Percentiles rank a stretch among this genome's conserved stretches.
Conservation (phyloP, 164 flowering plant species). For the Hamamelis virginiana region DNA sequence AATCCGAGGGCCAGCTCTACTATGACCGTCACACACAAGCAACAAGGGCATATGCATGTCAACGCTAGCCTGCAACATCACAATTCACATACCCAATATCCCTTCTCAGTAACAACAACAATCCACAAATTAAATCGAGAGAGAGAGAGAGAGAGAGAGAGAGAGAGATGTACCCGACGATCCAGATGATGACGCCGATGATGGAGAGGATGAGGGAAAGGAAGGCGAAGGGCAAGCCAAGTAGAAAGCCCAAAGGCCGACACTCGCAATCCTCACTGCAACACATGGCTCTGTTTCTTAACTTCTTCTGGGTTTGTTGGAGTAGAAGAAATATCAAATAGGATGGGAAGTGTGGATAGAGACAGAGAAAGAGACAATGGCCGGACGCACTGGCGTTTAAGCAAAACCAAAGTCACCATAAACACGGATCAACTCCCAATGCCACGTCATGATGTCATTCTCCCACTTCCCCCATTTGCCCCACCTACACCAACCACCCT, state of each 20-base stretch:
- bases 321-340: no score
- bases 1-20: constrained; percentile 56
- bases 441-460: no score
- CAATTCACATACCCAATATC: neutral
- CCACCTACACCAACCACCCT: no score
- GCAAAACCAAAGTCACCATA: no score
- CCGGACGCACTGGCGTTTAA: no score
- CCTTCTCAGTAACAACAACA: neutral
- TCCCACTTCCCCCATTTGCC: no score
- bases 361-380: no score
- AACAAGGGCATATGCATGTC: constrained; percentile 76
- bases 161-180: constrained; percentile 54
- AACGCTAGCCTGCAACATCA: constrained; percentile 44
- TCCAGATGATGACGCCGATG: constrained; percentile 68
- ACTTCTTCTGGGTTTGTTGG: neutral
- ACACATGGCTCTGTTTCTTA: constrained; percentile 20
- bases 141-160: no score
- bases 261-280: constrained; percentile 43
- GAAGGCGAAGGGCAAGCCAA: constrained; percentile 75
- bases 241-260: constrained; percentile 67
- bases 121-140: no score
- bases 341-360: no score
- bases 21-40: constrained; percentile 69
- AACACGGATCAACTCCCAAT: no score
- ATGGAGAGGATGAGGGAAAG: constrained; percentile 55